These are phyloP conservation scores for Leishmania major DNA, from an alignment of 208 protist species.

Conservation along the genomic window DNA sequence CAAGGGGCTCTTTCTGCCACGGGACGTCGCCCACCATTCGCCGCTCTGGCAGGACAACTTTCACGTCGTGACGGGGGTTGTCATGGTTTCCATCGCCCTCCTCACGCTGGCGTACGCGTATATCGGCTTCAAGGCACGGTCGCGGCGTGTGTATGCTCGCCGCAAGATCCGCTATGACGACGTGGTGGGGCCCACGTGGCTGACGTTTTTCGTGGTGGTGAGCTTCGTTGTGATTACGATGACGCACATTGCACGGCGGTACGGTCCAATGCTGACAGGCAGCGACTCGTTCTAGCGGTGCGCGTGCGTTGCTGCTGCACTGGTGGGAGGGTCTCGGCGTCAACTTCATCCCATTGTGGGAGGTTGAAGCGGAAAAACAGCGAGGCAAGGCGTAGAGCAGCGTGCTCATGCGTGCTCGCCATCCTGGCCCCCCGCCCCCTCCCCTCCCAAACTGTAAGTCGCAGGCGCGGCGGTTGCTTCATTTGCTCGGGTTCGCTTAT, in stretches of 20 bases:
- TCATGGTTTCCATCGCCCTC: slow-evolving; percentile 54
- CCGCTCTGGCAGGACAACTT: slow-evolving; percentile 71
- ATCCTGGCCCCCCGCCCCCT: background rate
- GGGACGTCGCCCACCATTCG: slow-evolving; percentile 40
- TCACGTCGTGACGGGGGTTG: slow-evolving; percentile 66
- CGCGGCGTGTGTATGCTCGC: slow-evolving; percentile 80
- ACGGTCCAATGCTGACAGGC: slow-evolving; percentile 84
- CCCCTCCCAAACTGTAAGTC: background rate
- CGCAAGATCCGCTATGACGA: slow-evolving; percentile 90
- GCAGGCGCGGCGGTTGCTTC: background rate
- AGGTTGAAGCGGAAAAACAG: background rate
- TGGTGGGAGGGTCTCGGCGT: background rate
- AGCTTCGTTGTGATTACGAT: slow-evolving; percentile 48
- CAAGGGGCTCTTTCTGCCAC: slow-evolving; percentile 65
- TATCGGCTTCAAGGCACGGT: slow-evolving; percentile 69
- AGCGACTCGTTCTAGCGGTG: slow-evolving; percentile 64
- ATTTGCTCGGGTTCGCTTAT: background rate
- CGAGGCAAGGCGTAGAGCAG: background rate
- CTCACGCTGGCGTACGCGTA: slow-evolving; percentile 77
- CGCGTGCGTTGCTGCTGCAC: background rate
- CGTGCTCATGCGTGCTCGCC: background rate
- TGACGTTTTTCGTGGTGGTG: slow-evolving; percentile 68
- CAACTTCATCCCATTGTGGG: background rate
- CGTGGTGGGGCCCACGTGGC: slow-evolving; percentile 51
- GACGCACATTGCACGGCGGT: slow-evolving; percentile 68